Conservation (phyloP, 2,329 filamentous ascomycete species). For the Zasmidium angulare region DNA sequence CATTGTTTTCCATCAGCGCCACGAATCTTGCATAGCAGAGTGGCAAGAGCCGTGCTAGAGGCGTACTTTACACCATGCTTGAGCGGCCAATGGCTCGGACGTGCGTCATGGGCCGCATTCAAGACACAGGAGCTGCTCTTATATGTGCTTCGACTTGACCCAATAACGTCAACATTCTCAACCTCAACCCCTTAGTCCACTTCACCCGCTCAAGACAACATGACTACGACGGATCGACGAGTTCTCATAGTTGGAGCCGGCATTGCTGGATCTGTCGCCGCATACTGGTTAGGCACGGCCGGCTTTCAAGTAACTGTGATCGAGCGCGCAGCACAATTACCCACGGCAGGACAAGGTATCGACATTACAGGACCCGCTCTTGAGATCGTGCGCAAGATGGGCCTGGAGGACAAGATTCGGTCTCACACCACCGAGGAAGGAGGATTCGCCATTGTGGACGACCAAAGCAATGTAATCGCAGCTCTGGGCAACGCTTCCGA, state of each 20-base stretch:
- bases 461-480: conserved; percentile 20
- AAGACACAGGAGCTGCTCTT: too few species aligned
- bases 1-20: not conserved
- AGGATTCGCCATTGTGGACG: conserved; percentile 31
- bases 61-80: not conserved
- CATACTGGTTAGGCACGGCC: conserved; percentile 38
- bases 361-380: conserved; percentile 29
- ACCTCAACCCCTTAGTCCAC: not conserved
- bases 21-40: not conserved
- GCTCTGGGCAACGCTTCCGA: conserved; percentile 11
- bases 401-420: conserved; percentile 26
- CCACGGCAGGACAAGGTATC: conserved; percentile 27
- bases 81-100: not conserved
- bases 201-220: too few species aligned
- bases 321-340: conserved; percentile 17
- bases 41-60: not conserved
- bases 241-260: conserved; percentile 18
- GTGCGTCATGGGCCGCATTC: not conserved
- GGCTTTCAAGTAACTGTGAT: conserved; percentile 18
- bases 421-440: conserved; percentile 27
- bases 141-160: not conserved
- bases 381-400: conserved; percentile 29
- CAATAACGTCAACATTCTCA: not conserved
- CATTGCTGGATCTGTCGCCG: conserved; percentile 37
- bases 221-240: conserved; percentile 3